Evolutionary conservation across 108 stramenopile species (phyloP).

Genomic region (Chaetoceros tenuissimus): DNA sequence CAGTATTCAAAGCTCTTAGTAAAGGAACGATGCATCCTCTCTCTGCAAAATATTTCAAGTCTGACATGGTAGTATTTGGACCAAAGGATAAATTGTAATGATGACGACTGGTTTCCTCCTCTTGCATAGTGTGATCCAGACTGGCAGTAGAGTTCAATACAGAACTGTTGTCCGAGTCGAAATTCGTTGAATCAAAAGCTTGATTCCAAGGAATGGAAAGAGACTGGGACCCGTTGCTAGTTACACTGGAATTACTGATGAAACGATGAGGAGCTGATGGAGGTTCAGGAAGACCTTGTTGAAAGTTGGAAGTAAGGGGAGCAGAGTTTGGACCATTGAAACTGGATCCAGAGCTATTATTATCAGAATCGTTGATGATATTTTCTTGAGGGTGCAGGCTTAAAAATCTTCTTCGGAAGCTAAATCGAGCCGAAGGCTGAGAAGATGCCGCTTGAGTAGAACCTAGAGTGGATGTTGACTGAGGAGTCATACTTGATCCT

Average conservation of each 20-base stretch:
- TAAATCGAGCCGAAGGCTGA: too few relatives aligned
- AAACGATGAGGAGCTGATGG: not conserved
- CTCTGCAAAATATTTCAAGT: conserved; percentile 83
- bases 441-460: too few relatives aligned
- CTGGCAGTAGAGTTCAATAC: not conserved
- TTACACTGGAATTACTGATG: not conserved
- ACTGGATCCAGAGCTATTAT: not conserved
- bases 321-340: not conserved
- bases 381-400: too few relatives aligned
- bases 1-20: conserved; percentile 59
- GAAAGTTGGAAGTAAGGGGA: too few relatives aligned
- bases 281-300: not conserved
- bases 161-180: not conserved
- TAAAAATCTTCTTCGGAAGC: too few relatives aligned
- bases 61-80: conserved; percentile 64
- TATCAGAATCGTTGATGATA: not conserved
- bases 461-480: conserved; percentile 11
- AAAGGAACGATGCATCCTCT: conserved; percentile 74
- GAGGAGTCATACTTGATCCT: not conserved
- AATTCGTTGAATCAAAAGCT: conserved; percentile 45
- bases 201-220: conserved; percentile 31
- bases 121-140: conserved; percentile 5
- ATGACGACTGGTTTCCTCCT: conserved; percentile 27
- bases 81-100: conserved; percentile 60
- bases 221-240: not conserved